phyloP scores from a whole-genome alignment of 1,284 basidiomycete species.

The Ustilago tritici region DNA sequence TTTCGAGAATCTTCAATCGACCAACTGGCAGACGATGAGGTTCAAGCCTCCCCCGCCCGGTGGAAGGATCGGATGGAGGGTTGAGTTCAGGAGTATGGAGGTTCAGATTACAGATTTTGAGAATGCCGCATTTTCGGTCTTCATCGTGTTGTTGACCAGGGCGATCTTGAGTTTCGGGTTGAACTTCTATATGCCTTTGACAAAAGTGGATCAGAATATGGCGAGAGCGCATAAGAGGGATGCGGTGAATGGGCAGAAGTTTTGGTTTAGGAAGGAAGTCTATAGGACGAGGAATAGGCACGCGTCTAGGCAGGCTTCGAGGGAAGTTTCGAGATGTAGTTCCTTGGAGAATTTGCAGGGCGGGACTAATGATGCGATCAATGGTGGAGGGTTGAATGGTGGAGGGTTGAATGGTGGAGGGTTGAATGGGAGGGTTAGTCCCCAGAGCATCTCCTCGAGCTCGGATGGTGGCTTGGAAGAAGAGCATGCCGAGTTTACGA shows the following conservation, averaged over 20 bases:
- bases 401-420: background rate
- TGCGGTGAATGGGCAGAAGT: constrained; percentile 80
- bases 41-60: constrained; percentile 94
- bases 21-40: constrained; percentile 98
- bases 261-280: constrained; percentile 90
- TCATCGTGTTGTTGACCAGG: constrained; percentile 91
- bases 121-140: constrained; percentile 95
- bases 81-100: constrained; percentile 99
- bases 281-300: constrained; percentile 72
- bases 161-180: constrained; percentile 91
- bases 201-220: constrained; percentile 99
- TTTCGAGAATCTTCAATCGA: constrained; percentile 99
- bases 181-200: constrained; percentile 97
- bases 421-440: constrained; percentile 22
- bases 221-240: constrained; percentile 85
- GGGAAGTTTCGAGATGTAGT: constrained; percentile 19
- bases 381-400: constrained; percentile 3
- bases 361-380: background rate
- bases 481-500: constrained; percentile 90
- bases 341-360: constrained; percentile 32
- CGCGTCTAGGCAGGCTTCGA: constrained; percentile 58
- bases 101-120: constrained; percentile 99
- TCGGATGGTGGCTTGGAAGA: constrained; percentile 72
- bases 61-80: constrained; percentile 94
- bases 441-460: constrained; percentile 31